These are phyloP conservation scores for Tephrocybe sp. DNA, from an alignment of 768 basidiomycete genomes.

Conservation along the genomic window DNA sequence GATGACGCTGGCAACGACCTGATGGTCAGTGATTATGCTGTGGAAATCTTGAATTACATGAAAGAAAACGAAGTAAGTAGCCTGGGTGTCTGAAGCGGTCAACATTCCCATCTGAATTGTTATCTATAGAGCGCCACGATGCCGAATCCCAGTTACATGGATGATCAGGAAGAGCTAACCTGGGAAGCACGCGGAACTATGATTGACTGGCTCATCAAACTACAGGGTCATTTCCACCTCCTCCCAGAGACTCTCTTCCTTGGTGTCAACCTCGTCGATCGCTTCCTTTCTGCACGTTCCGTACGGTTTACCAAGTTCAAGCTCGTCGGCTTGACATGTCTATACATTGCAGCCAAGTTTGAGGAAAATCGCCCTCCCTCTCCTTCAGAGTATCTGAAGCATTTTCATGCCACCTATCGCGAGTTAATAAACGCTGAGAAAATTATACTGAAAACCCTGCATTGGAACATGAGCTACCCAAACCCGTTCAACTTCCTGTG, in stretches of 20 bases:
- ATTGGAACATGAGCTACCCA: conserved; percentile 91
- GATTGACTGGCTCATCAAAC: conserved; percentile 94
- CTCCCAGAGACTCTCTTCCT: conserved; percentile 95
- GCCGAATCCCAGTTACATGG: conserved; percentile 95
- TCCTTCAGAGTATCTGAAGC: conserved; percentile 80
- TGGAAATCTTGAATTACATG: conserved; percentile 91
- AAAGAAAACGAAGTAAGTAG: conserved; percentile 79
- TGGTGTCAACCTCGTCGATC: conserved; percentile 88
- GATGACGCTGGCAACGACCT: conserved; percentile 92
- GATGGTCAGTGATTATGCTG: conserved; percentile 97
- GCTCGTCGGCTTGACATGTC: conserved; percentile 89
- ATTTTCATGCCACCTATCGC: conserved; percentile 85
- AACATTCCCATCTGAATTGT: not conserved
- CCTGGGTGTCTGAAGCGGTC: conserved; percentile 2
- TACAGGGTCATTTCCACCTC: conserved; percentile 89
- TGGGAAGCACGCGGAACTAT: conserved; percentile 97
- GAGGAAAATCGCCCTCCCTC: conserved; percentile 94
- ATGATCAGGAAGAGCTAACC: conserved; percentile 86
- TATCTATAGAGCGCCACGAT: conserved; percentile 62
- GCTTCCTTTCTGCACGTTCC: conserved; percentile 70
- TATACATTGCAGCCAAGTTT: conserved; percentile 93
- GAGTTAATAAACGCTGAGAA: conserved; percentile 73
- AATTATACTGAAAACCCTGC: conserved; percentile 89
- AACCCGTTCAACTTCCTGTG: conserved; percentile 93
- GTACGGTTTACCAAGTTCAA: conserved; percentile 93